These are phyloP conservation scores for Bothriochloa decipiens DNA, from an alignment of 176 grass and related monocot genomes.

Conservation along the genomic window DNA sequence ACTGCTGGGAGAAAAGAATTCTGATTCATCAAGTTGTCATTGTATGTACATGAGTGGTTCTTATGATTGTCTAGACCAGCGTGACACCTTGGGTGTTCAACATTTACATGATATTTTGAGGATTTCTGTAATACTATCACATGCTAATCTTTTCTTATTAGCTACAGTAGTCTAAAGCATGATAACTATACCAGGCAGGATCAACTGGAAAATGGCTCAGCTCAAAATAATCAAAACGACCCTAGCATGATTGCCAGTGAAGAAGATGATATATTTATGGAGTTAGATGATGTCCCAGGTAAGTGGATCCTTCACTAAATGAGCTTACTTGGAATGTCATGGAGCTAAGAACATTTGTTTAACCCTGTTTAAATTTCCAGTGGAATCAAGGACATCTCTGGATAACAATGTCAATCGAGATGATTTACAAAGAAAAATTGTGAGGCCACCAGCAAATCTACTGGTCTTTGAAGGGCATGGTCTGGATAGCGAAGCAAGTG, in stretches of 20 bases:
- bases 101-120: background rate
- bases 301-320: slow-evolving; percentile 19
- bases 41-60: background rate
- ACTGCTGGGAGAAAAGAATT: background rate
- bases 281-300: slow-evolving; percentile 96
- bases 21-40: background rate
- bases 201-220: slow-evolving; percentile 70
- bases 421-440: slow-evolving; percentile 52
- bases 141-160: slow-evolving; percentile 15
- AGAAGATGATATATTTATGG: too few species aligned
- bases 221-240: slow-evolving; percentile 55
- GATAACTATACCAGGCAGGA: slow-evolving; percentile 60
- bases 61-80: background rate
- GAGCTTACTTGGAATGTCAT: slow-evolving; percentile 26
- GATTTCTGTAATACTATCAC: background rate
- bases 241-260: slow-evolving; percentile 47
- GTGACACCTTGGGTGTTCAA: background rate
- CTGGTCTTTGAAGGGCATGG: slow-evolving; percentile 99
- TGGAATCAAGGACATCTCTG: slow-evolving; percentile 72
- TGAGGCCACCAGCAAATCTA: slow-evolving; percentile 85
- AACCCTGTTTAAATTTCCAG: slow-evolving; percentile 49
- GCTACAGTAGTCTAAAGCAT: slow-evolving; percentile 33
- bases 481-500: slow-evolving; percentile 77
- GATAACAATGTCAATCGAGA: slow-evolving; percentile 56
- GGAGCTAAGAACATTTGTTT: slow-evolving; percentile 26